phyloP scores from a whole-genome alignment of 768 basidiomycete species.

The Rhizopogon vulgaris region DNA sequence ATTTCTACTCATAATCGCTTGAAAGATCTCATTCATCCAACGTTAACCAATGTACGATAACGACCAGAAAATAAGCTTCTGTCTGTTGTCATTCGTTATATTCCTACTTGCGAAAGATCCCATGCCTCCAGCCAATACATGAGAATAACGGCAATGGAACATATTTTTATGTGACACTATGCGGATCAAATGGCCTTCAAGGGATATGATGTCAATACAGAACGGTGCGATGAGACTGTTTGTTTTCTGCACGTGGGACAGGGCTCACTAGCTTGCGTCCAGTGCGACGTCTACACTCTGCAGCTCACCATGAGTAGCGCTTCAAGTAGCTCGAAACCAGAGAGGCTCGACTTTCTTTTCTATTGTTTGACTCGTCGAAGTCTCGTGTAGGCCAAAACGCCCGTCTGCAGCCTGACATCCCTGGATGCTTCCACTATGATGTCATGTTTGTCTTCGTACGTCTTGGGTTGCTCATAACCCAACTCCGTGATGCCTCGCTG shows the following conservation, averaged over 20 bases:
- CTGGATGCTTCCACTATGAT: background rate
- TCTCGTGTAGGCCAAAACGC: background rate
- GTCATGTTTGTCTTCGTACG: background rate
- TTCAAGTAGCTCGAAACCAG: background rate
- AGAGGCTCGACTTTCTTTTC: background rate
- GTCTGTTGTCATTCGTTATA: no score
- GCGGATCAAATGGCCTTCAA: no score
- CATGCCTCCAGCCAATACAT: no score
- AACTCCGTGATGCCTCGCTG: background rate
- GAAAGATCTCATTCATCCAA: no score
- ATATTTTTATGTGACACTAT: no score
- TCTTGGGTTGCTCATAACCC: background rate
- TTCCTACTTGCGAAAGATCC: no score
- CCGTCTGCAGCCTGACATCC: background rate
- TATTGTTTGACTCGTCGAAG: background rate
- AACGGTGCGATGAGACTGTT: no score
- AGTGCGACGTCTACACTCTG: background rate
- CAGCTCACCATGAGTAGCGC: background rate
- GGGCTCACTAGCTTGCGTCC: background rate
- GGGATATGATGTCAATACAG: no score
- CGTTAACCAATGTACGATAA: no score
- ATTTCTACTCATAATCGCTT: no score
- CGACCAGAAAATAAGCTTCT: no score
- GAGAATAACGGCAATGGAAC: no score
- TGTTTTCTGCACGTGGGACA: background rate